phyloP scores from a whole-genome alignment of 768 basidiomycete species.

The Crassisporium funariophilum region DNA sequence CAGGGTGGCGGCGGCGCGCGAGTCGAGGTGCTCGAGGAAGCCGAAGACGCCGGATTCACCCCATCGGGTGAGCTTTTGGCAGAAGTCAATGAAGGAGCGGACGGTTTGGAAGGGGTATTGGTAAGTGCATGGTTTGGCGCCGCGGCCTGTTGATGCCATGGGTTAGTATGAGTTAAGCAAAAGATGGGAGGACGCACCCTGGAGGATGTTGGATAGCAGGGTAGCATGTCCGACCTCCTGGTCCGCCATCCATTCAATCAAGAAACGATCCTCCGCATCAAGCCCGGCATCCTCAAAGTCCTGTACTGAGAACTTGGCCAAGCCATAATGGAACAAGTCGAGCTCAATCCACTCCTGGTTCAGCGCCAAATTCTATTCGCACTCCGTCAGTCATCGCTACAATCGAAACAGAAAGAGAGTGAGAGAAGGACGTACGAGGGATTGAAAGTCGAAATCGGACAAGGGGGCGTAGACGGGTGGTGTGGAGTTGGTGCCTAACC shows the following conservation, averaged over 20 bases:
- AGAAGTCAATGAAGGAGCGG: slow-evolving; percentile 61
- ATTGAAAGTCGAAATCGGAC: slow-evolving; percentile 29
- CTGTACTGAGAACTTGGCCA: slow-evolving; percentile 50
- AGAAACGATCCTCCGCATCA: slow-evolving; percentile 49
- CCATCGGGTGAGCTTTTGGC: slow-evolving; percentile 53
- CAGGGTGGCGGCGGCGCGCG: slow-evolving; percentile 51
- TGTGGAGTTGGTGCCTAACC: slow-evolving; percentile 20
- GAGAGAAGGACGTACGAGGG: slow-evolving; percentile 23
- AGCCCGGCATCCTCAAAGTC: slow-evolving; percentile 61
- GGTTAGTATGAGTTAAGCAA: too few relatives aligned
- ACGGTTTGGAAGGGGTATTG: slow-evolving; percentile 56
- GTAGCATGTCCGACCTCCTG: slow-evolving; percentile 66
- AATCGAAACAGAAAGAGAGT: not conserved
- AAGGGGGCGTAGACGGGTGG: slow-evolving; percentile 23
- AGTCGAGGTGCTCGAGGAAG: slow-evolving; percentile 65
- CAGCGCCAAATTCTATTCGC: slow-evolving; percentile 48
- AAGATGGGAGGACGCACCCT: too few relatives aligned
- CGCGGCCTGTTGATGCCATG: slow-evolving; percentile 39
- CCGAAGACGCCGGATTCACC: slow-evolving; percentile 65
- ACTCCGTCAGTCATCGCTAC: not conserved
- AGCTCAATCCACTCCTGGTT: slow-evolving; percentile 67
- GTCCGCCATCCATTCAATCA: slow-evolving; percentile 65
- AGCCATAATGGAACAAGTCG: slow-evolving; percentile 59
- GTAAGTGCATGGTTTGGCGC: slow-evolving; percentile 60
- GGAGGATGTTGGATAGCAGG: slow-evolving; percentile 55